Evolutionary conservation across 768 basidiomycete genomes (phyloP).

Genomic region (Baorangia bicolor): DNA sequence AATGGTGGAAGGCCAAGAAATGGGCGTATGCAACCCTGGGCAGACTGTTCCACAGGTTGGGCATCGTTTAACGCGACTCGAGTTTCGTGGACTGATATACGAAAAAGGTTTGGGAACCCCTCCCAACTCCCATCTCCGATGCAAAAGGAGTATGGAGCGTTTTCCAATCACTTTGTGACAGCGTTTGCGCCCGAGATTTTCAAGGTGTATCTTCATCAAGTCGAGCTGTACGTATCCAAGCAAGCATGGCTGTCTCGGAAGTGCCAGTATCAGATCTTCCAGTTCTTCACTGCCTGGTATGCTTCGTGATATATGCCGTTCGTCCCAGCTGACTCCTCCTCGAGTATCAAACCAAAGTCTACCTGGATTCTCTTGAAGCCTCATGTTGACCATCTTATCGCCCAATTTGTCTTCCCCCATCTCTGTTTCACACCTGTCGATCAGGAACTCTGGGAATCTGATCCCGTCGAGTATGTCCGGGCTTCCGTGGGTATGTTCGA

Average conservation of each 20-base stretch:
- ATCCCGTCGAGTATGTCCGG: conserved; percentile 82
- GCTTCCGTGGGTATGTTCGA: conserved; percentile 60
- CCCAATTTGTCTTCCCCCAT: conserved; percentile 82
- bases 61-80: neutral
- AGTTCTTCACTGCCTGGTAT: conserved; percentile 87
- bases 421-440: conserved; percentile 72
- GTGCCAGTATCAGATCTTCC: conserved; percentile 79
- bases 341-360: conserved; percentile 88
- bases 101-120: conserved; percentile 74
- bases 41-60: conserved; percentile 71
- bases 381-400: conserved; percentile 75
- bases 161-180: conserved; percentile 75
- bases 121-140: conserved; percentile 77
- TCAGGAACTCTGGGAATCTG: conserved; percentile 71
- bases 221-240: conserved; percentile 67
- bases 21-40: conserved; percentile 88
- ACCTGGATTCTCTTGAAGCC: conserved; percentile 89
- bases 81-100: conserved; percentile 3
- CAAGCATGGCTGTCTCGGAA: conserved; percentile 81
- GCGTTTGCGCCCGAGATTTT: conserved; percentile 86
- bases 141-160: conserved; percentile 64
- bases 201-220: conserved; percentile 67
- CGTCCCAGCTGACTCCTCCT: conserved; percentile 13
- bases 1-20: conserved; percentile 94
- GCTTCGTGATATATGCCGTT: conserved; percentile 17